Base-by-base conservation (phyloP, 805 yeast genomes). In the Candida maltosa region DNA sequence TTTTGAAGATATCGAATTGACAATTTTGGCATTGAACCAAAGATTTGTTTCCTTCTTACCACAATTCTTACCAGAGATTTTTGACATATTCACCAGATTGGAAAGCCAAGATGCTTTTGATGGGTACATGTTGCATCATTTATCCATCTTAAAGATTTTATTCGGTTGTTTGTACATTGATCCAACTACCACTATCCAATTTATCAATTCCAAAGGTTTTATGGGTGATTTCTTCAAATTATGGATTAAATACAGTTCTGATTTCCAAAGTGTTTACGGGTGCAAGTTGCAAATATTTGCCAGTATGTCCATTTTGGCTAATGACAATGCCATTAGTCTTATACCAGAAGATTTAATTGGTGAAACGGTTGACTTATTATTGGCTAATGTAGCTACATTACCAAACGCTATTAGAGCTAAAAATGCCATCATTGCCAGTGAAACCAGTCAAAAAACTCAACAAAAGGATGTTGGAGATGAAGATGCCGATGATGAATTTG, bases 211-310 rank as follows among this genome's bases (percentile, higher is more conserved):
- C 14, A 59, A 68, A 41, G 56, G 58, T 16, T 59, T 62, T 34
- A 56, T 70, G 3, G 41, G 57, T 22, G 49, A 57, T 20, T 69
- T 72, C 41, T 60, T 63, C 49, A 63, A 68, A 40, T 54, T 72
- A 42, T 75, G 79, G 79, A 61, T 74, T 40, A 61, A 66, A 39
- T 60, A 69, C 44, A 60, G 71, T 16, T 70, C 58, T 28, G 67
- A 61, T 39, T 65, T 73, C 53, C 69, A 63, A 37, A 75, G 79
- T 40, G 80, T 74, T 15, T 75, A 73, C 43, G 80, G 78, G 18
- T 62, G 77, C 42, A 76, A 75, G 46, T 53, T 75, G 29, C 78
- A 76, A 51, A 68, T 72, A 5, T 51, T 76, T 48, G 69, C 76
- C 1, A 50, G 72, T 29, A 56, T 70, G 26, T 46, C 73, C 2